Base-by-base conservation (phyloP, 768 basidiomycete species). In the Boletus reticulatus region DNA sequence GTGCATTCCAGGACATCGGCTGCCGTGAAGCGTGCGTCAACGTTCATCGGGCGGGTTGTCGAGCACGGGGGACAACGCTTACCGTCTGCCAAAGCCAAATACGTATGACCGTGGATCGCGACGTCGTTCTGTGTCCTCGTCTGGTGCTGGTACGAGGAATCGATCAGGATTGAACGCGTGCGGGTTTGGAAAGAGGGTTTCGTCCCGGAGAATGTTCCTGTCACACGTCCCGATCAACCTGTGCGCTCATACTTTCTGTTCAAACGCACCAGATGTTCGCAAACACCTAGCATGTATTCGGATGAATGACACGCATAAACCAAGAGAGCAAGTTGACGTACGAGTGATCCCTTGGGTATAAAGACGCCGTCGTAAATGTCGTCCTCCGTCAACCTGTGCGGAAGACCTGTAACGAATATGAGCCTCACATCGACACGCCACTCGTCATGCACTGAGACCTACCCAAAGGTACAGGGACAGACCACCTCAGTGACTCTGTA, bases 301-400 rank as follows among this genome's bases (percentile, higher is more conserved):
- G 29, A 17, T 60, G n/a, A 59, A 44, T 22, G 17, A 14, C 4
- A 31, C 6, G 19, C 13, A 53, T 34, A 41, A 43, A 38, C 5
- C 0, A 31, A 43, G 12, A 39, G 8, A 20, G 20, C 4, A 12
- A 14, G 45, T 38, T 3, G 17, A 70, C 75, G 52, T 48, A 82
- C 81, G 59, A 86, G 65, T 4, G 85, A 78, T 13, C 87, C 87
- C 64, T 84, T 82, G 32, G 85, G 84, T 48, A 88, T 80, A 52
- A 76, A 73, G 74, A 77, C 76, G 12, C 78, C 82, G 29, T 78
- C 69, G 64, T 87, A 88, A 38, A 83, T 68, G 62, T 89, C 85
- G 59, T 88, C 83, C 65, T 86, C 80, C 74, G 78, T 84, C 62
- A 85, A 59, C 44, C 84, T 76, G 55, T 88, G 87, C 0, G 87